Base-by-base conservation (phyloP, 139 green algal species). In the Chlamydomonas sp. region DNA sequence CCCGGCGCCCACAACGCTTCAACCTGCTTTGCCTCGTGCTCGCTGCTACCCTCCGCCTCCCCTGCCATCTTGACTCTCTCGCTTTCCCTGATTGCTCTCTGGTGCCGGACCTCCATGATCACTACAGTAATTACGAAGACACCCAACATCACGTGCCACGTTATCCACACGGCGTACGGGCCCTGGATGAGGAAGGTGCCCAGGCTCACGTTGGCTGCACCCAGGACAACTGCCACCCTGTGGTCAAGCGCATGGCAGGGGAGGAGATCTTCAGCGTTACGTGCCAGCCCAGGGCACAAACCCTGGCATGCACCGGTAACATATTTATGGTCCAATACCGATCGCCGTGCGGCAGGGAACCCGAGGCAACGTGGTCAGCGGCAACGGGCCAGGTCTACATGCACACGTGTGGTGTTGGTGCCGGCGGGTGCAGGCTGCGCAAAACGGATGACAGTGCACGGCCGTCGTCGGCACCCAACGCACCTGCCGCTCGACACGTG, bases 151-250 rank as follows among this genome's bases (percentile, higher is more conserved):
- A n/a, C 57, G 75, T 79, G 75, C 76, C 76, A 80, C 2, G 1
- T 49, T 58, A 80, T 80, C 76, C 76, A 80, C 76, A 80, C 76
- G 15, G 59, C 76, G n/a, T 5, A 5, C 59, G 76, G 76, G 59
- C 76, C 76, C 76, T 64, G 58, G 4, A 80, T 16, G 59, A 80
- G 76, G 59, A 80, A 80, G 2, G 76, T 80, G 76, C 76, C 76
- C 59, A 80, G 76, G 76, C 76, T 80, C 15, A 80, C 76, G 76
- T 80, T 80, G 59, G 76, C 76, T 4, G 76, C 76, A 14, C 76
- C 76, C 76, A 80, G 76, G 15, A 80, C 15, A 16, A 80, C 58
- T 59, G 76, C 76, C 3, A 14, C 14, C 76, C 76, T 80, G 76
- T 1, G 68, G 68, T n/a, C n/a, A n/a, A 12, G 14, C 12, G 4